Evolutionary conservation across 73 alveolate genomes (phyloP).

Genomic region (Paramecium primaurelia): DNA sequence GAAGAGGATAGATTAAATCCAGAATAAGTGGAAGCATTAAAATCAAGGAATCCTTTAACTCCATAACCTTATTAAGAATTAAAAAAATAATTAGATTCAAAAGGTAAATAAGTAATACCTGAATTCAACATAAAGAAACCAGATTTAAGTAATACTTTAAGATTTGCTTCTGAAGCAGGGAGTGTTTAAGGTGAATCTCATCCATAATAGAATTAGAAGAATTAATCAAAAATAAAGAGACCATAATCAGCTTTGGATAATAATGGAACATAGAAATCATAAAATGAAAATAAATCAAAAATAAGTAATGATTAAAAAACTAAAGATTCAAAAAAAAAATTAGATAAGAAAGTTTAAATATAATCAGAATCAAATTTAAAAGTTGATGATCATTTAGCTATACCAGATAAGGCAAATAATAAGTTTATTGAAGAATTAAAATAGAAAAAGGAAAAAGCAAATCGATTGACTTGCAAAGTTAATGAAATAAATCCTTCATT

Average conservation of each 20-base stretch:
- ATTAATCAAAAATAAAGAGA: background rate
- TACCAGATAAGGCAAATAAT: conserved; percentile 7
- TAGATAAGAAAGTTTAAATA: background rate
- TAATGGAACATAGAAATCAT: background rate
- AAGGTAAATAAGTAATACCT: background rate
- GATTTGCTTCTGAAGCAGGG: conserved; percentile 61
- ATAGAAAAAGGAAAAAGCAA: conserved; percentile 41
- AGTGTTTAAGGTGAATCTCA: background rate
- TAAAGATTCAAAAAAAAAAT: background rate
- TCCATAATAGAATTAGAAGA: background rate
- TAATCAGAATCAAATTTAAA: conserved; percentile 12
- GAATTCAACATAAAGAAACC: conserved; percentile 57
- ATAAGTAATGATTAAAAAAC: background rate
- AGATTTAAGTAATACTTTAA: conserved; percentile 41
- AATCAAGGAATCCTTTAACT: conserved; percentile 47
- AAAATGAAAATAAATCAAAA: background rate
- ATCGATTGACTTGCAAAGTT: conserved; percentile 38
- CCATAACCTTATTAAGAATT: conserved; percentile 26
- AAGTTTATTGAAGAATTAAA: conserved; percentile 16
- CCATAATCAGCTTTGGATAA: conserved; percentile 28
- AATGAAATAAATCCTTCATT: conserved; percentile 46
- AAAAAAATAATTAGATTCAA: background rate
- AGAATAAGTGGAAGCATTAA: conserved; percentile 55
- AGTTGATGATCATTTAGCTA: conserved; percentile 31
- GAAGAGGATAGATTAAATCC: conserved; percentile 81